Evolutionary conservation across 306 rosid species (phyloP).

Genomic region (Cyamopsis tetragonoloba): DNA sequence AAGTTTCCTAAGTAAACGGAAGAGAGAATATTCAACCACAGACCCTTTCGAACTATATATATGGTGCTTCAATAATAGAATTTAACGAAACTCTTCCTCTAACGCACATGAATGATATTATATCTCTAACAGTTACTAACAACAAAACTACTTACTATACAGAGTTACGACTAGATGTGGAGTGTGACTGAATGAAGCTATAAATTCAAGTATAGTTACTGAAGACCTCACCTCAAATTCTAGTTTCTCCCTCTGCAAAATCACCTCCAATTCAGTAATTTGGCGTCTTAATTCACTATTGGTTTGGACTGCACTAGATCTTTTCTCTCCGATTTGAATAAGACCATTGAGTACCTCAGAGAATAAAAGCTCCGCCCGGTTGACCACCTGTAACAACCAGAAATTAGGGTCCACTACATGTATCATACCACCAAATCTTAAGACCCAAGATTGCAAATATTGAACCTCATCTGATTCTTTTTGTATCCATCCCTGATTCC

Average conservation of each 20-base stretch:
- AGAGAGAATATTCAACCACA: slow-evolving; percentile 21
- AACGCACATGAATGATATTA: slow-evolving; percentile 5
- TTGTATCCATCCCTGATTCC: slow-evolving; percentile 79
- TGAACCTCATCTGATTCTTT: slow-evolving; percentile 73
- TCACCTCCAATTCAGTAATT: slow-evolving; percentile 66
- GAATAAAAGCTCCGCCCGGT: slow-evolving; percentile 71
- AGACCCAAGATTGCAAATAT: slow-evolving; percentile 29
- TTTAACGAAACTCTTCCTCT: slow-evolving; percentile 20
- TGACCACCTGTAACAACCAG: slow-evolving; percentile 59
- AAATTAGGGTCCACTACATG: slow-evolving; percentile 20
- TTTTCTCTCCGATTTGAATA: slow-evolving; percentile 59
- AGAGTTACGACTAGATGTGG: slow-evolving; percentile 2
- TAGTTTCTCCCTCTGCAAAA: slow-evolving; percentile 72
- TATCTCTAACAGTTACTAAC: neutral
- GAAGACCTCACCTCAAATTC: slow-evolving; percentile 75
- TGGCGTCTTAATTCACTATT: slow-evolving; percentile 48
- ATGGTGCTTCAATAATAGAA: slow-evolving; percentile 6
- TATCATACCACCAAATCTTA: slow-evolving; percentile 1
- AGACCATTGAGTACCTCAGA: slow-evolving; percentile 77
- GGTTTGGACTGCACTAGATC: slow-evolving; percentile 30
- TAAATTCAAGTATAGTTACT: slow-evolving; percentile 15
- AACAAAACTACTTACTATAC: slow-evolving; percentile 11
- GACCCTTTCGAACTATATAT: slow-evolving; percentile 12
- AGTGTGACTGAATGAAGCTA: slow-evolving; percentile 13
- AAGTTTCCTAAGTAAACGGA: slow-evolving; percentile 52